Evolutionary conservation across 225 moss, liverwort and hornwort species (phyloP).

Genomic region (Polytrichum commune): DNA sequence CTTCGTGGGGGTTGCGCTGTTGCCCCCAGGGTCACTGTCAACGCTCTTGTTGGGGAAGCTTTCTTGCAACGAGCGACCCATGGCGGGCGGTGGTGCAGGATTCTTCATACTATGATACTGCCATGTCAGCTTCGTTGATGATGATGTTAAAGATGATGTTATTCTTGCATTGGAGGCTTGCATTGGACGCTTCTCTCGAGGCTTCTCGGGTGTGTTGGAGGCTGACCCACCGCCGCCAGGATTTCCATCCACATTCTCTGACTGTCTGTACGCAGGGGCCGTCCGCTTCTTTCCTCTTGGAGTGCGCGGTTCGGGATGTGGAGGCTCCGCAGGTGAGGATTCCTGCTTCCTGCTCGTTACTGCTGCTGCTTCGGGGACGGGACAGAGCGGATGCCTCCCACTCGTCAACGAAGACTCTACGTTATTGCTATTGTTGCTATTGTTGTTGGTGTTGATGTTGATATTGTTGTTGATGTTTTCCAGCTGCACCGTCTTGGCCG

Average conservation of each 20-base stretch:
- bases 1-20: slow-evolving; percentile 27
- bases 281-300: slow-evolving; percentile 58
- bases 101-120: slow-evolving; percentile 35
- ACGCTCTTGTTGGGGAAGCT: slow-evolving; percentile 31
- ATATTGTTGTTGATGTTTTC: too few species aligned
- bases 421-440: slow-evolving; percentile 6
- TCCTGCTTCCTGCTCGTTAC: slow-evolving; percentile 34
- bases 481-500: too few species aligned
- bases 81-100: slow-evolving; percentile 15
- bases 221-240: slow-evolving; percentile 19
- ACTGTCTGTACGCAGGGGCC: slow-evolving; percentile 39
- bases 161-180: slow-evolving; percentile 21
- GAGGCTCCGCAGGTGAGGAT: slow-evolving; percentile 36
- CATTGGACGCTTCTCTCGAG: slow-evolving; percentile 55
- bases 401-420: slow-evolving; percentile 18
- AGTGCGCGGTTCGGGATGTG: slow-evolving; percentile 32
- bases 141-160: too few species aligned
- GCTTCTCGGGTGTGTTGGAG: slow-evolving; percentile 60
- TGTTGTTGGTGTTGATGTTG: too few species aligned
- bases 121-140: slow-evolving; percentile 18
- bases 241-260: slow-evolving; percentile 52
- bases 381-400: slow-evolving; percentile 64
- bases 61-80: slow-evolving; percentile 44
- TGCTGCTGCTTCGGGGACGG: slow-evolving; percentile 52
- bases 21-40: slow-evolving; percentile 36